Percentiles rank a stretch among this genome's conserved stretches.
These are phyloP conservation scores for Dryas octopetala DNA, from an alignment of 306 rosid genomes.

Conservation along the genomic window DNA sequence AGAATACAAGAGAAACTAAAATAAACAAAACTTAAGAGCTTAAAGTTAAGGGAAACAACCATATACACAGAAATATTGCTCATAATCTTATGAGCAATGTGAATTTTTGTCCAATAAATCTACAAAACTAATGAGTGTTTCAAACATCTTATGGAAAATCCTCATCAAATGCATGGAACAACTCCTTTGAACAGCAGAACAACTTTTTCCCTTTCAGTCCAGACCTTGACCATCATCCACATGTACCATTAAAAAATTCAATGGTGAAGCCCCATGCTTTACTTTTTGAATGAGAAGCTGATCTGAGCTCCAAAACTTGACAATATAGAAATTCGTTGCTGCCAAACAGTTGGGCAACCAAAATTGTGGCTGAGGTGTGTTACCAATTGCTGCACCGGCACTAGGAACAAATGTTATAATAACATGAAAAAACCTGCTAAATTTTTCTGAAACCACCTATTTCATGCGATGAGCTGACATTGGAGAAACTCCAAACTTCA, in stretches of 20 bases:
- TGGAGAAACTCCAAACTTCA: constrained; percentile 19
- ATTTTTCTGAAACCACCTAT: constrained; percentile 23
- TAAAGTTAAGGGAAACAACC: constrained; percentile 1
- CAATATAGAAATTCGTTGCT: constrained; percentile 6
- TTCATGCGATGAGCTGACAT: constrained; percentile 19
- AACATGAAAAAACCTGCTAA: constrained; percentile 18
- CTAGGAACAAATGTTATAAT: constrained; percentile 4
- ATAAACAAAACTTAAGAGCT: constrained; percentile 17
- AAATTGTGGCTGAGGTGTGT: constrained; percentile 8
- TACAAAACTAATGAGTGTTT: constrained; percentile 17
- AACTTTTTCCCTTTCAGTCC: constrained; percentile 8
- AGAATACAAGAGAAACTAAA: constrained; percentile 12
- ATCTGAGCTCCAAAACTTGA: constrained; percentile 19
- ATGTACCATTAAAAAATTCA: not conserved
- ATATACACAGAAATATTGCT: constrained; percentile 19
- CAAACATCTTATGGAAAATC: constrained; percentile 13
- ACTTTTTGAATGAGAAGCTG: constrained; percentile 8
- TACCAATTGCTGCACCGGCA: not conserved
- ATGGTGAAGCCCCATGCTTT: constrained; percentile 13
- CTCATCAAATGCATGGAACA: constrained; percentile 18
- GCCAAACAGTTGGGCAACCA: constrained; percentile 18
- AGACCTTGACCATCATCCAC: not conserved
- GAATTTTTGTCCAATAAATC: constrained; percentile 30
- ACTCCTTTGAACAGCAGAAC: not conserved
- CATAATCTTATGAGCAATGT: constrained; percentile 26